Evolutionary conservation across 495 filamentous ascomycete genomes (phyloP).

Genomic region (Daldinia concentrica): DNA sequence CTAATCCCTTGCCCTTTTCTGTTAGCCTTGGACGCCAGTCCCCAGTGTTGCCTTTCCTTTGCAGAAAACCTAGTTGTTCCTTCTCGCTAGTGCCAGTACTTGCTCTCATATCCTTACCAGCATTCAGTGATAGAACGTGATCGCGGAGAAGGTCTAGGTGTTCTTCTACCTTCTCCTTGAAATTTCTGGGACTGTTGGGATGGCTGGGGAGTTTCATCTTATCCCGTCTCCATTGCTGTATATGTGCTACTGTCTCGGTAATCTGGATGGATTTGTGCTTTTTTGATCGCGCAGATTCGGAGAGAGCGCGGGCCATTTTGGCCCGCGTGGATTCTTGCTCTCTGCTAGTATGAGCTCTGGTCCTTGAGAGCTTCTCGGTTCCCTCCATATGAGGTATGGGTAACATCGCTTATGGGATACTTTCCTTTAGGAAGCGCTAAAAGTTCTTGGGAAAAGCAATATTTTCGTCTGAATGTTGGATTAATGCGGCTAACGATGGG

Average conservation of each 20-base stretch:
- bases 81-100: not conserved
- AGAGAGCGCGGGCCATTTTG: not conserved
- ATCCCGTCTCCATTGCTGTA: not conserved
- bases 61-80: not conserved
- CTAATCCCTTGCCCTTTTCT: constrained; percentile 7
- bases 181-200: not conserved
- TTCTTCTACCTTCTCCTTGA: constrained; percentile 1
- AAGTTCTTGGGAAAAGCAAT: not conserved
- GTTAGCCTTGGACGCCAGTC: constrained; percentile 2
- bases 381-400: not conserved
- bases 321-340: not conserved
- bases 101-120: not conserved
- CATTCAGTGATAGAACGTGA: not conserved
- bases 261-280: not conserved
- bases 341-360: not conserved
- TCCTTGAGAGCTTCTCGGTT: not conserved
- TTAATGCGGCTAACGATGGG: not conserved
- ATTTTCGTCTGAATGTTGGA: not conserved
- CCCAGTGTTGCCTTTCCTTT: not conserved
- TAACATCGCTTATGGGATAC: not conserved
- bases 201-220: not conserved
- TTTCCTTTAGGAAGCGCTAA: not conserved
- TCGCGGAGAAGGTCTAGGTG: not conserved
- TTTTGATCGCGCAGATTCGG: not conserved
- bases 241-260: not conserved